phyloP scores from a whole-genome alignment of 176 grass and related monocot species.

The Calamus simplicifolius region DNA sequence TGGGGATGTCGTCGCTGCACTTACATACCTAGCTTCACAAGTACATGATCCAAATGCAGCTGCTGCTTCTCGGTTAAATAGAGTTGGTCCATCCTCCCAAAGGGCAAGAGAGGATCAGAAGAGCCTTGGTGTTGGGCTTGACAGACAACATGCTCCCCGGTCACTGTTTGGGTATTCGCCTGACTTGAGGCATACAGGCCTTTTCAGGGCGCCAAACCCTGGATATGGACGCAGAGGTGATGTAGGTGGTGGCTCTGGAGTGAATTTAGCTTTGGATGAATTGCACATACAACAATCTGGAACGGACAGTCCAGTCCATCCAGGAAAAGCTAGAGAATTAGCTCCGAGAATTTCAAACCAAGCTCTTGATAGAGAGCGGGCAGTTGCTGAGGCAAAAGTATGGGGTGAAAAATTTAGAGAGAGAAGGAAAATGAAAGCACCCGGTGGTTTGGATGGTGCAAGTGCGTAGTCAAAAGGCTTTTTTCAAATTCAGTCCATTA shows the following conservation, averaged over 20 bases:
- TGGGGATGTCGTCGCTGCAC: constrained; percentile 7
- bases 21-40: constrained; percentile 1
- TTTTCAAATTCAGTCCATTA: too few species aligned
- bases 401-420: constrained; percentile 21
- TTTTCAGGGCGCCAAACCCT: not conserved
- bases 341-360: not conserved
- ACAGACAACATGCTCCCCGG: not conserved
- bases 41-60: constrained; percentile 1
- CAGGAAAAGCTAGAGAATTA: constrained; percentile 6
- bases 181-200: not conserved
- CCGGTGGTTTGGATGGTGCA: not conserved
- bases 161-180: not conserved
- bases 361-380: constrained; percentile 1
- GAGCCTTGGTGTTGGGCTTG: not conserved
- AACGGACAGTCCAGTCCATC: constrained; percentile 9
- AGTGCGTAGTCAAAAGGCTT: not conserved
- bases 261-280: not conserved
- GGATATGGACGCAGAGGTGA: not conserved
- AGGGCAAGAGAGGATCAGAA: not conserved
- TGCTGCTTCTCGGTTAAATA: not conserved
- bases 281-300: not conserved
- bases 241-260: constrained; percentile 2
- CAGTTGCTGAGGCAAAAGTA: constrained; percentile 15
- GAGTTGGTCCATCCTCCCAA: not conserved
- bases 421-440: not conserved